These are phyloP conservation scores for Cercospora sesami DNA, from an alignment of 2,329 filamentous ascomycete genomes.

Conservation along the genomic window DNA sequence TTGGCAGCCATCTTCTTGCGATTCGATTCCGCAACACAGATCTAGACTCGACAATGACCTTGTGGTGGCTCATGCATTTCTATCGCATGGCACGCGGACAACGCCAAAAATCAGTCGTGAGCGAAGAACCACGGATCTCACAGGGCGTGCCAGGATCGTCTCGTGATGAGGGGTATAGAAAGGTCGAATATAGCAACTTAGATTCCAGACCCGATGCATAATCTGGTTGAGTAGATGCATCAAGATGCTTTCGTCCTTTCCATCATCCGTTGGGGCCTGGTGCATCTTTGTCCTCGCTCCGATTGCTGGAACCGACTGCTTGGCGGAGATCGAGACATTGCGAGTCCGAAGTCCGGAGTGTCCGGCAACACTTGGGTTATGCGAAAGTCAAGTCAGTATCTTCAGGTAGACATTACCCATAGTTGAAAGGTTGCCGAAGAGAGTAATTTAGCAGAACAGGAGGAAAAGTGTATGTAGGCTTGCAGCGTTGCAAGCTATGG, in stretches of 20 bases:
- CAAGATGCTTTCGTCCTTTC: constrained; percentile 4
- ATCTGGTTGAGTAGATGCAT: not conserved
- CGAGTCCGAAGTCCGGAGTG: not conserved
- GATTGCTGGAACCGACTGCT: not conserved
- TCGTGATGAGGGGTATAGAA: not conserved
- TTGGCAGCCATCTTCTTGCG: not conserved
- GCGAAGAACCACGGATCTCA: not conserved
- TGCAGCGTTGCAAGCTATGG: not conserved
- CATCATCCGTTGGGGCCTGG: not conserved
- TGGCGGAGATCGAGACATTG: not conserved
- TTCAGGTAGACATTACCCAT: not conserved
- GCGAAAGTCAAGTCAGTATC: not conserved
- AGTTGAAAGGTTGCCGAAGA: not conserved
- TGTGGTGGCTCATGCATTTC: not conserved
- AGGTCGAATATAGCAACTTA: not conserved
- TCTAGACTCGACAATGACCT: not conserved
- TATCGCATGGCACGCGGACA: not conserved
- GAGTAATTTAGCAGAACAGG: not conserved
- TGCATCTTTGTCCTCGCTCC: constrained; percentile 3
- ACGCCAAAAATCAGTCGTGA: not conserved
- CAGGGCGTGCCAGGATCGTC: not conserved
- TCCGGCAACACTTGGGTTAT: not conserved
- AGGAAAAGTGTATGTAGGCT: not conserved
- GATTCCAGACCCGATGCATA: not conserved
- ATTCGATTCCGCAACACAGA: not conserved